Evolutionary conservation across 192 early-diverging fungal genomes (phyloP), one percentile per base, ranked within the genome.

Genomic region (Gryganskiella cystojenkinii): DNA sequence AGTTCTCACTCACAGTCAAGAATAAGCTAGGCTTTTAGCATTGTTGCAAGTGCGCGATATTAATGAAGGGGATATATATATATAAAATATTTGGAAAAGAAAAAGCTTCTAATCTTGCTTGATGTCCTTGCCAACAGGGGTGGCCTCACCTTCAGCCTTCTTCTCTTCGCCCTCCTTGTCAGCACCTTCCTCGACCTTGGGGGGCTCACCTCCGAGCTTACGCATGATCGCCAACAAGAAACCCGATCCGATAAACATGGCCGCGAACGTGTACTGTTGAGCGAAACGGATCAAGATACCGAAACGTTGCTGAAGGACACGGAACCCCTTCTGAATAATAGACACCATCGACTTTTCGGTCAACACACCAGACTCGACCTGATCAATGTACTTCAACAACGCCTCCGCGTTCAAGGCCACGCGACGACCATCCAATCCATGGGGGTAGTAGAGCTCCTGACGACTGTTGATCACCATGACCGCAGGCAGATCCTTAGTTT

Each of bases 381-480:
- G 45, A 2, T 45, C 22, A 60, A 78, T 62, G 33, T 78, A 69
- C 5, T 28, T 52, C 47, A 78, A n/a, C 35, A 78, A n/a, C 8
- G 74, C 37, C 4, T 64, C 67, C 31, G 61, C 43, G 25, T 44
- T 44, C 7, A 78, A 17, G 2, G 74, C 30, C 5, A 69, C 61
- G 40, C 52, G 55, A 24, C 61, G 74, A 24, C 74, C 74, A 47
- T 78, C 66, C 54, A 78, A 51, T 22, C 55, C 74, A 10, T 49
- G 52, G 8, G 74, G 66, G 25, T 68, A 67, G 27, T 45, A 68
- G 6, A 64, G 24, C 50, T 78, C 74, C 33, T 78, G 49, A 27
- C 66, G 66, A 55, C 74, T 69, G 50, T 69, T 78, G 40, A 78
- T 46, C 37, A 78, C 49, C 27, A 78, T 20, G n/a, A 78, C 74